Conservation (phyloP, 129 eudicot genomes). For the Apium graveolens region DNA sequence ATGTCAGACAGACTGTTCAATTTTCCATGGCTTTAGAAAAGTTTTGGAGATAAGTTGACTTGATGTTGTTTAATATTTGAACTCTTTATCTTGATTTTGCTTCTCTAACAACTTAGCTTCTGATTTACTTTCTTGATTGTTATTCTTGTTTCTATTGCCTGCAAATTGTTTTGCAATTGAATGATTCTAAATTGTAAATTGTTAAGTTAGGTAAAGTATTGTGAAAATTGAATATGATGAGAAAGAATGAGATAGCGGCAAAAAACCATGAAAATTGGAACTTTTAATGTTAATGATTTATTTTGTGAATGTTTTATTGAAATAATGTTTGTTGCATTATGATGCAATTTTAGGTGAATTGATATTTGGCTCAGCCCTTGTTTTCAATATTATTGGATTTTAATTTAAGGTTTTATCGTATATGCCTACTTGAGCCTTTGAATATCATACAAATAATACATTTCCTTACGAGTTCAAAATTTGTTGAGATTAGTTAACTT, state of each 20-base stretch:
- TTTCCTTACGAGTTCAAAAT: background rate
- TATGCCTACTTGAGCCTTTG: background rate
- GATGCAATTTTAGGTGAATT: background rate
- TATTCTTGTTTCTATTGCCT: background rate
- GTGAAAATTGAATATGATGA: too few relatives aligned
- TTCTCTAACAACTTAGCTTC: background rate
- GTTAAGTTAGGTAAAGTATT: background rate
- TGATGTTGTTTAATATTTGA: background rate
- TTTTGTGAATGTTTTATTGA: background rate
- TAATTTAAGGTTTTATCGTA: background rate
- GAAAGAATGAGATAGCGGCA: background rate
- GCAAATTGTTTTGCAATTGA: background rate
- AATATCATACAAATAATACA: background rate
- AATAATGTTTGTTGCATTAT: background rate
- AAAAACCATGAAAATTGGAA: background rate
- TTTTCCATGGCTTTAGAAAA: background rate
- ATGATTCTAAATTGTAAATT: too few relatives aligned
- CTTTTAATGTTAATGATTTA: background rate
- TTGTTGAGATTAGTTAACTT: background rate
- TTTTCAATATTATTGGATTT: background rate
- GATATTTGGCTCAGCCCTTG: background rate
- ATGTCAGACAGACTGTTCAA: background rate
- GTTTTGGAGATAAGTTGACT: background rate
- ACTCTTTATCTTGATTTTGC: background rate
- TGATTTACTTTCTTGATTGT: background rate